Conservation (phyloP, 306 rosid genomes). For the Senna tora region DNA sequence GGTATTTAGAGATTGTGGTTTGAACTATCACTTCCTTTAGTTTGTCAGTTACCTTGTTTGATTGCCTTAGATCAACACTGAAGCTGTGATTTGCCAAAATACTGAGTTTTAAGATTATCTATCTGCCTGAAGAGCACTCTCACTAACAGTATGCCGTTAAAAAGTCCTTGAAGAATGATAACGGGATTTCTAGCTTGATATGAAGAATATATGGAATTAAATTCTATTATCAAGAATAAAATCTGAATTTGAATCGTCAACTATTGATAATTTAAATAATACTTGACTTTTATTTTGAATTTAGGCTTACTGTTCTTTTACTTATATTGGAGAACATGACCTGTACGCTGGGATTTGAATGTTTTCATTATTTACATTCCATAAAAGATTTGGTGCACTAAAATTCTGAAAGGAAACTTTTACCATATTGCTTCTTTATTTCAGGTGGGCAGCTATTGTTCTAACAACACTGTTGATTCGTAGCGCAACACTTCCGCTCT, state of each 20-base stretch:
- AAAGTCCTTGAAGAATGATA: not conserved
- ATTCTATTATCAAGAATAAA: not conserved
- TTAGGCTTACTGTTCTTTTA: constrained; percentile 27
- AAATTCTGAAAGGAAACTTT: constrained; percentile 24
- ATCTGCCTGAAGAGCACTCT: constrained; percentile 3
- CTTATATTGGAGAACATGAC: constrained; percentile 23
- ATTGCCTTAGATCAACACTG: not conserved
- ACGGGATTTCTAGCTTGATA: not conserved
- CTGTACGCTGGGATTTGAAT: constrained; percentile 12
- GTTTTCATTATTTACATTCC: not conserved
- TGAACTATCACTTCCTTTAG: not conserved
- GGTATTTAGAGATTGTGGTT: not conserved
- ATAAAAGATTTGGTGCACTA: constrained; percentile 28
- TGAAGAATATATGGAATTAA: not conserved
- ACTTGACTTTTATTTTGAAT: constrained; percentile 22
- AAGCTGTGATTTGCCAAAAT: not conserved
- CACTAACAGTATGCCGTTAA: not conserved
- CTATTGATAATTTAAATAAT: constrained; percentile 14
- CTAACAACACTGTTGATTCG: constrained; percentile 76
- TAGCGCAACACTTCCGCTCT: constrained; percentile 62
- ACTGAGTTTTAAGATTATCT: not conserved
- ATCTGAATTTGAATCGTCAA: constrained; percentile 19
- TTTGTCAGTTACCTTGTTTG: not conserved
- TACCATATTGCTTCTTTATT: constrained; percentile 30
- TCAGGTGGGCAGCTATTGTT: constrained; percentile 90